These are phyloP conservation scores for Cardamine resedifolia DNA, from an alignment of 345 rosid genomes.

Conservation along the genomic window DNA sequence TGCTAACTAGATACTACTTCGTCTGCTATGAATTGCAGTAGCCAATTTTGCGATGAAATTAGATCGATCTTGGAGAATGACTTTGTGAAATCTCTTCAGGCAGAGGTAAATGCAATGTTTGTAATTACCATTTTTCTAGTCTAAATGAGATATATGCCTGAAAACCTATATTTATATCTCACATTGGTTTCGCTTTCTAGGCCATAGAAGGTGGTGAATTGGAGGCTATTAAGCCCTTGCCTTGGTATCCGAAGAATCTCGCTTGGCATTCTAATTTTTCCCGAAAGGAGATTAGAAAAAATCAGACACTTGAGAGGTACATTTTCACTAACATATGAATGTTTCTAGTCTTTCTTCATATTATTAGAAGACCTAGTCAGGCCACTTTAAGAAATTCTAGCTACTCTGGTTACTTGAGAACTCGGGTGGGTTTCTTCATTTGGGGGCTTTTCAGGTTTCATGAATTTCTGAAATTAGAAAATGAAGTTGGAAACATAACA, in stretches of 20 bases:
- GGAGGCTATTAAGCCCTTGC: constrained; percentile 79
- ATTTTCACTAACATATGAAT: neutral
- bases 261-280: constrained; percentile 97
- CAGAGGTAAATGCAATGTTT: constrained; percentile 47
- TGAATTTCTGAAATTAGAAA: constrained; percentile 90
- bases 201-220: constrained; percentile 65
- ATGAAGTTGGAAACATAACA: constrained; percentile 94
- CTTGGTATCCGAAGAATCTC: constrained; percentile 87
- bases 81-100: constrained; percentile 67
- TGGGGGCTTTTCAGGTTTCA: constrained; percentile 62
- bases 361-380: neutral
- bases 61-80: constrained; percentile 74
- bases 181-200: constrained; percentile 37
- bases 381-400: neutral
- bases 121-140: neutral
- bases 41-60: constrained; percentile 75
- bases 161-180: neutral
- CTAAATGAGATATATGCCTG: neutral
- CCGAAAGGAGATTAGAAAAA: constrained; percentile 89
- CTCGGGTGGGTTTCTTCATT: neutral
- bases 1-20: neutral
- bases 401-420: neutral
- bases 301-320: constrained; percentile 89
- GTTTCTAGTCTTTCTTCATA: neutral
- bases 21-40: constrained; percentile 50